Evolutionary conservation across 2,329 filamentous ascomycete species (phyloP).

Genomic region (Fusarium drepaniforme): DNA sequence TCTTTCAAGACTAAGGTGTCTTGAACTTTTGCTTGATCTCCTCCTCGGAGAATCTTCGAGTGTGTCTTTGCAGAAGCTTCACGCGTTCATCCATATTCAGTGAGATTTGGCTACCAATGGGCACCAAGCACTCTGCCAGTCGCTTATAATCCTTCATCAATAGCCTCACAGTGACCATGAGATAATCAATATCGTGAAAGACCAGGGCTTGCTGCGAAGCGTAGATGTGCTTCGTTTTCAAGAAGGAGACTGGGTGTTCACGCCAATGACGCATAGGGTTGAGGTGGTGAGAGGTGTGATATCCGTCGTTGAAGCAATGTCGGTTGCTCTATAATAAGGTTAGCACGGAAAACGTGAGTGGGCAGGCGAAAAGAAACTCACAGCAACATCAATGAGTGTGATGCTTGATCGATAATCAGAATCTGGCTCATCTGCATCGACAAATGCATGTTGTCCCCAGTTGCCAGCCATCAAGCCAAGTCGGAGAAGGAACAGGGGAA

Average conservation of each 20-base stretch:
- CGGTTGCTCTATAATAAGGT: slow-evolving; percentile 74
- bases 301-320: slow-evolving; percentile 86
- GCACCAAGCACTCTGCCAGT: slow-evolving; percentile 78
- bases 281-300: slow-evolving; percentile 84
- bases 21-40: slow-evolving; percentile 41
- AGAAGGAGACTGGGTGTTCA: slow-evolving; percentile 80
- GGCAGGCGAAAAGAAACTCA: slow-evolving; percentile 56
- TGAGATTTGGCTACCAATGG: slow-evolving; percentile 77
- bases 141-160: slow-evolving; percentile 78
- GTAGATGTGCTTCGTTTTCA: slow-evolving; percentile 77
- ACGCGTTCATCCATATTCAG: slow-evolving; percentile 66
- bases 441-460: slow-evolving; percentile 87
- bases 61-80: slow-evolving; percentile 38
- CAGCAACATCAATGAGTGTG: slow-evolving; percentile 81
- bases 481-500: slow-evolving; percentile 76
- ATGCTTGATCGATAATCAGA: slow-evolving; percentile 85
- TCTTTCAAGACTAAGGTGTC: not conserved
- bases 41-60: slow-evolving; percentile 41
- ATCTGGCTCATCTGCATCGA: slow-evolving; percentile 79
- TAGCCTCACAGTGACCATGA: slow-evolving; percentile 78
- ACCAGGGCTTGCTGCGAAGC: slow-evolving; percentile 76
- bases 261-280: slow-evolving; percentile 86
- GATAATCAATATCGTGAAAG: slow-evolving; percentile 85
- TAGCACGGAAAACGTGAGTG: not conserved
- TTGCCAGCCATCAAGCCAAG: slow-evolving; percentile 84